Conservation (phyloP, 148 eudicot species). For the Dianthus caryophyllus region DNA sequence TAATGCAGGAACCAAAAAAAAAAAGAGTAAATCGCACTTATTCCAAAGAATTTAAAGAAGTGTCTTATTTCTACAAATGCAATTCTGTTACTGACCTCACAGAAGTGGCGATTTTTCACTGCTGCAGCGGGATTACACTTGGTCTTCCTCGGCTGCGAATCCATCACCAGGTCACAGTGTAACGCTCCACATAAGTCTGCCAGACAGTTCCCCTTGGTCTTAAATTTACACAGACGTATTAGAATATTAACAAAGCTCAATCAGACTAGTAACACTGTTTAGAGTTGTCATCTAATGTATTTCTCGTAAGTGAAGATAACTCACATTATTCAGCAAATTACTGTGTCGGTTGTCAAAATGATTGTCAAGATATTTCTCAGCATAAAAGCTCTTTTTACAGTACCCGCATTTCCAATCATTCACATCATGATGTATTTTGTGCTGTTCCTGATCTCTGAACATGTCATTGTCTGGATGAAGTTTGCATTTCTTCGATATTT, state of each 20-base stretch:
- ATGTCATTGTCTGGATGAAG: conserved; percentile 86
- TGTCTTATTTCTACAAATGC: not conserved
- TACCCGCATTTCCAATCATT: conserved; percentile 93
- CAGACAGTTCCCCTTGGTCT: conserved; percentile 73
- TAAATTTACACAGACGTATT: conserved; percentile 16
- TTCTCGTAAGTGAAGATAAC: conserved; percentile 24
- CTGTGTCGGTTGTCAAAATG: conserved; percentile 80
- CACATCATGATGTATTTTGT: conserved; percentile 66
- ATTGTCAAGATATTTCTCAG: conserved; percentile 75
- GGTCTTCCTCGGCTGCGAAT: conserved; percentile 40
- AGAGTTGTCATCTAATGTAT: not conserved
- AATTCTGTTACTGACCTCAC: conserved; percentile 58
- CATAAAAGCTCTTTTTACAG: conserved; percentile 75
- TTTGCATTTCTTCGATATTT: conserved; percentile 50
- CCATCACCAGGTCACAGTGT: conserved; percentile 75
- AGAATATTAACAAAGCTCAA: not conserved
- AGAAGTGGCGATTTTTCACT: conserved; percentile 61
- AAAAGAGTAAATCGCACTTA: not conserved
- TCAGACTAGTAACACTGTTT: too few relatives aligned
- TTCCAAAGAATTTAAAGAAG: not conserved
- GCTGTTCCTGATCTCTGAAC: conserved; percentile 80
- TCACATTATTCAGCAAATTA: conserved; percentile 66
- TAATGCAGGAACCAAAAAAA: not conserved
- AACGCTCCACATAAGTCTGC: conserved; percentile 88
- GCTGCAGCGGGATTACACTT: conserved; percentile 93